Percentiles rank a stretch among this genome's conserved stretches.
Conservation (phyloP, 495 filamentous ascomycete genomes). For the Staphylotrichum longicolle region DNA sequence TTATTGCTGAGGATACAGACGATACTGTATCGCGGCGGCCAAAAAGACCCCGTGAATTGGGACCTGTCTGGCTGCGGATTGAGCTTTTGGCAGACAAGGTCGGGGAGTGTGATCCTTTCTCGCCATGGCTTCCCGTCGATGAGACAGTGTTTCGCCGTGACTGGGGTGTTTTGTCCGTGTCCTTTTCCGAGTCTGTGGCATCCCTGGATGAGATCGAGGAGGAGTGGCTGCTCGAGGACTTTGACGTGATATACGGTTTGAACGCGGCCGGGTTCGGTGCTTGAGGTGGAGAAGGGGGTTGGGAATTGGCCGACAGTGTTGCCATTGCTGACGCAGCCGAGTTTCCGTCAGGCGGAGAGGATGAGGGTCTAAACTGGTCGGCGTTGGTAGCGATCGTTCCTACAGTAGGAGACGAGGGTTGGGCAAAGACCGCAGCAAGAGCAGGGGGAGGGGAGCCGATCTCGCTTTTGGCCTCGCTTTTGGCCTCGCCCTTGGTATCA, state of each 20-base stretch:
- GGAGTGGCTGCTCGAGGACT: conserved; percentile 39
- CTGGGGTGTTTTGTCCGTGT: conserved; percentile 34
- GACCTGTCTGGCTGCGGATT: conserved; percentile 38
- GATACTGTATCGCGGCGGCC: conserved; percentile 37
- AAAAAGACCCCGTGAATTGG: conserved; percentile 41
- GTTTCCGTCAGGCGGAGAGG: conserved; percentile 51
- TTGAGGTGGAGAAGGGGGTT: conserved; percentile 51
- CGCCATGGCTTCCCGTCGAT: conserved; percentile 37
- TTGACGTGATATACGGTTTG: conserved; percentile 39
- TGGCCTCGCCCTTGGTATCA: conserved; percentile 30
- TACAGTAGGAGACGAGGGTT: conserved; percentile 61
- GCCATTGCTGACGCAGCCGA: conserved; percentile 62
- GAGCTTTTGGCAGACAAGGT: conserved; percentile 37
- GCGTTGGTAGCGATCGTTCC: conserved; percentile 60
- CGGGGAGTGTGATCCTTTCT: conserved; percentile 32
- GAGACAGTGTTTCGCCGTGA: conserved; percentile 47
- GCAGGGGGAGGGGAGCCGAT: conserved; percentile 36
- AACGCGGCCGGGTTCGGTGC: conserved; percentile 51
- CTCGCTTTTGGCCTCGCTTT: conserved; percentile 29
- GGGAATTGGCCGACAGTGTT: conserved; percentile 61
- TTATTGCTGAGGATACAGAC: conserved; percentile 23
- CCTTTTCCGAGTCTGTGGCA: conserved; percentile 36
- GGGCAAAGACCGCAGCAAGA: conserved; percentile 59
- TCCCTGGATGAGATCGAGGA: conserved; percentile 38
- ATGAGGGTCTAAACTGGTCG: conserved; percentile 51